These are phyloP conservation scores for Entophlyctis luteolus DNA, from an alignment of 192 early-diverging fungal species.

Conservation along the genomic window DNA sequence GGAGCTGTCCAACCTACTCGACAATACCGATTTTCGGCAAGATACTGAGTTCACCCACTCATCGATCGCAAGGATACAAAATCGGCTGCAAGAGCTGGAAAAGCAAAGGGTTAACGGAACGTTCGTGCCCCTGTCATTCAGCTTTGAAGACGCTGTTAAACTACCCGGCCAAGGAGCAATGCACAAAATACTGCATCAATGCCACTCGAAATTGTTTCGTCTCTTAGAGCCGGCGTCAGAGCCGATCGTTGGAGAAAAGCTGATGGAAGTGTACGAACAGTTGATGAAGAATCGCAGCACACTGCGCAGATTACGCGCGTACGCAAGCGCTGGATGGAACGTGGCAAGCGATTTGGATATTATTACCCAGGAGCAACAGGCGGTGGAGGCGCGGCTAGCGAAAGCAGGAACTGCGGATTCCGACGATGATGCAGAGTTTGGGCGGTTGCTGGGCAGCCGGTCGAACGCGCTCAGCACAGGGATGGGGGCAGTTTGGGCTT, in stretches of 20 bases:
- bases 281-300: slow-evolving; percentile 6
- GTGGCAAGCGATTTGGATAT: background rate
- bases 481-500: slow-evolving; percentile 6
- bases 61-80: background rate
- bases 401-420: too few species aligned
- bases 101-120: background rate
- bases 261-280: slow-evolving; percentile 17
- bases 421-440: background rate
- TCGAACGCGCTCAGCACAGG: background rate
- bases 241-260: slow-evolving; percentile 9
- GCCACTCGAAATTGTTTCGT: slow-evolving; percentile 6
- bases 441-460: background rate
- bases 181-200: slow-evolving; percentile 13
- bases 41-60: background rate
- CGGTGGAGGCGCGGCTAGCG: too few species aligned
- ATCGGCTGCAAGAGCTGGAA: background rate
- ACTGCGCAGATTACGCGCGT: slow-evolving; percentile 16
- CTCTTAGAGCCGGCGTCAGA: slow-evolving; percentile 20
- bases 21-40: background rate
- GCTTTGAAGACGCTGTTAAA: slow-evolving; percentile 2
- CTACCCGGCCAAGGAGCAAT: slow-evolving; percentile 19
- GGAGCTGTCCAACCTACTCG: background rate
- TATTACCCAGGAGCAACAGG: background rate
- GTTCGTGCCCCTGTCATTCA: background rate
- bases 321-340: slow-evolving; percentile 2